Percentiles rank a stretch among this genome's conserved stretches.
phyloP scores from a whole-genome alignment of 2,329 filamentous ascomycete species.

The Colletotrichum salicis region DNA sequence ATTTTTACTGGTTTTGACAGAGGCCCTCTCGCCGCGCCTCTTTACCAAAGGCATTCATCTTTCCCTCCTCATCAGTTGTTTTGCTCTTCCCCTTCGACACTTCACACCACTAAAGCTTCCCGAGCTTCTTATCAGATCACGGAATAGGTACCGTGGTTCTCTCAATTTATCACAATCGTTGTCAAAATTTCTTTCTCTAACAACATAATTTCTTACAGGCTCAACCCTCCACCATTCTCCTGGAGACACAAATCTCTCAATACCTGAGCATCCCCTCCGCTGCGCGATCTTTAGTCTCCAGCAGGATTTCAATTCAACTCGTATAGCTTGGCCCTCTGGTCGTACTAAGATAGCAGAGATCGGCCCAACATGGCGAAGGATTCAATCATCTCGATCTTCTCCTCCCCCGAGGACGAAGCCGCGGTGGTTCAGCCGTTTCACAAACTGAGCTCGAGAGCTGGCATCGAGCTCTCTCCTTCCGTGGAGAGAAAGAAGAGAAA shows the following conservation, averaged over 20 bases:
- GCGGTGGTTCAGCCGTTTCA: not conserved
- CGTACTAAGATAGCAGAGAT: too few species aligned
- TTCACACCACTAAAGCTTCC: not conserved
- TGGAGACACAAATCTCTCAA: too few species aligned
- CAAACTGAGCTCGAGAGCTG: not conserved
- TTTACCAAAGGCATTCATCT: not conserved
- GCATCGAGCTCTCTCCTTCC: not conserved
- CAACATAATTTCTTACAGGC: too few species aligned
- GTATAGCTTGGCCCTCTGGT: too few species aligned
- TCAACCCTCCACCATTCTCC: fast-evolving
- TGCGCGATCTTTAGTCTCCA: too few species aligned
- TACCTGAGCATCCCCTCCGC: too few species aligned
- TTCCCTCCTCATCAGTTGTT: not conserved
- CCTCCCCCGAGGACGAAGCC: not conserved
- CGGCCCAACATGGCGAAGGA: not conserved
- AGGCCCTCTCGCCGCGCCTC: not conserved
- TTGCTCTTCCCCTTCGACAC: not conserved
- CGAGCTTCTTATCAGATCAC: not conserved
- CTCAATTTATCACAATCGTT: too few species aligned
- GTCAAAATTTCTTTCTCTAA: fast-evolving
- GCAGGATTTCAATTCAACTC: too few species aligned
- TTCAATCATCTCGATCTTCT: not conserved
- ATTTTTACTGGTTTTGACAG: too few species aligned
- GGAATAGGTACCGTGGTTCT: not conserved
- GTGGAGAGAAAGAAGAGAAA: not conserved